Conservation (phyloP, 805 yeast species). For the Peterozyma xylosa region DNA sequence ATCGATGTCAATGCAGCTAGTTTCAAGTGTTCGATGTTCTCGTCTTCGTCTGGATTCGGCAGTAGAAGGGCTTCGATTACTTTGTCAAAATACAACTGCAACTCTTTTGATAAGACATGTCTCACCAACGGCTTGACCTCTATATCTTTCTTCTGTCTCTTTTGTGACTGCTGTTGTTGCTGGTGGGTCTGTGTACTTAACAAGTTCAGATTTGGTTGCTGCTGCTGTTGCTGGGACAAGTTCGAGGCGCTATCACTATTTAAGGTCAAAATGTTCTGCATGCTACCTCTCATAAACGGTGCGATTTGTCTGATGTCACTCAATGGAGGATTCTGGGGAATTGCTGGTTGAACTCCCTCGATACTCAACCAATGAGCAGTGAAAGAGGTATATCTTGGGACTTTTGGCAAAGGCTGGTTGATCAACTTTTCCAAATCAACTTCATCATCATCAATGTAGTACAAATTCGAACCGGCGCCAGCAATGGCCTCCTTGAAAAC, state of each 20-base stretch:
- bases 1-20: slow-evolving; percentile 81
- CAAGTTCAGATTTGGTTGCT: slow-evolving; percentile 13
- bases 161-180: slow-evolving; percentile 1
- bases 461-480: slow-evolving; percentile 88
- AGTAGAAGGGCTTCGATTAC: slow-evolving; percentile 72
- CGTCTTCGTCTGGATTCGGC: slow-evolving; percentile 34
- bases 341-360: slow-evolving; percentile 97
- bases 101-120: slow-evolving; percentile 89
- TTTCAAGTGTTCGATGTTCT: slow-evolving; percentile 48
- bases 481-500: slow-evolving; percentile 82
- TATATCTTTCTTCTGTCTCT: slow-evolving; percentile 33
- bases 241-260: slow-evolving; percentile 36
- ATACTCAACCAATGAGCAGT: slow-evolving; percentile 98
- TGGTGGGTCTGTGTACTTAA: neutral
- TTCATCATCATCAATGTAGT: slow-evolving; percentile 86
- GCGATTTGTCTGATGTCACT: slow-evolving; percentile 73
- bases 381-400: slow-evolving; percentile 86
- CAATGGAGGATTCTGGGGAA: slow-evolving; percentile 89
- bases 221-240: slow-evolving; percentile 6
- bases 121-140: slow-evolving; percentile 85
- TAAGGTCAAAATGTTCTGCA: slow-evolving; percentile 49
- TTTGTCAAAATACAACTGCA: slow-evolving; percentile 88
- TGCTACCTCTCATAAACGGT: slow-evolving; percentile 78
- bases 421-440: slow-evolving; percentile 90
- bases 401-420: slow-evolving; percentile 90